Evolutionary conservation across 1,284 basidiomycete genomes (phyloP).

Genomic region (Cryptococcus sp.): DNA sequence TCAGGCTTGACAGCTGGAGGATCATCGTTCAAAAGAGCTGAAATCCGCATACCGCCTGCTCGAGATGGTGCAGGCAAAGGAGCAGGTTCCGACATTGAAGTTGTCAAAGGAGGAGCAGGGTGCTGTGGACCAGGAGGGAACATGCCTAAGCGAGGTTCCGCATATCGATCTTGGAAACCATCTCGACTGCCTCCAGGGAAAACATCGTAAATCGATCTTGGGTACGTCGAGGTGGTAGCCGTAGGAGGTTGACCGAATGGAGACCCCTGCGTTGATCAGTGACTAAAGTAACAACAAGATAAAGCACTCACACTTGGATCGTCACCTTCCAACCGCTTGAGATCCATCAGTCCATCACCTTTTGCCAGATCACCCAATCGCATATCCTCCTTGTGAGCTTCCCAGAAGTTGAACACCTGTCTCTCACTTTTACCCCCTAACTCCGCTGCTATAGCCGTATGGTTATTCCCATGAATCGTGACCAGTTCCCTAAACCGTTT

Average conservation of each 20-base stretch:
- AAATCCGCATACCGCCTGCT: slow-evolving; percentile 37
- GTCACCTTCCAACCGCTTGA: not conserved
- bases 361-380: not conserved
- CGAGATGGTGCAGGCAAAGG: slow-evolving; percentile 9
- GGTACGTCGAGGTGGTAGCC: not conserved
- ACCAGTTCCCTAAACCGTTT: slow-evolving; percentile 61
- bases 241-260: not conserved
- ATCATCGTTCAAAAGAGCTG: slow-evolving; percentile 40
- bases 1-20: slow-evolving; percentile 4
- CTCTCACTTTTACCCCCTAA: slow-evolving; percentile 74
- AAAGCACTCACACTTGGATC: slow-evolving; percentile 1
- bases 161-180: slow-evolving; percentile 1
- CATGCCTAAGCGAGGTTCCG: slow-evolving; percentile 36
- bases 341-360: not conserved
- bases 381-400: slow-evolving; percentile 43
- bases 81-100: not conserved
- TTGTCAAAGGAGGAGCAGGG: not conserved
- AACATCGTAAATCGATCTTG: slow-evolving; percentile 13
- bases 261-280: too few relatives aligned
- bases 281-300: not conserved
- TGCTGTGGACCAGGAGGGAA: slow-evolving; percentile 30
- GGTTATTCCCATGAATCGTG: slow-evolving; percentile 65
- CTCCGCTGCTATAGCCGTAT: slow-evolving; percentile 65
- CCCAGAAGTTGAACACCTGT: slow-evolving; percentile 69
- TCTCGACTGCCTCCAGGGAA: not conserved